A percentile compares a stretch with the other conserved stretches of the same genome.
Conservation (phyloP, 1,284 basidiomycete genomes). For the Mycocalia duriaeana region DNA sequence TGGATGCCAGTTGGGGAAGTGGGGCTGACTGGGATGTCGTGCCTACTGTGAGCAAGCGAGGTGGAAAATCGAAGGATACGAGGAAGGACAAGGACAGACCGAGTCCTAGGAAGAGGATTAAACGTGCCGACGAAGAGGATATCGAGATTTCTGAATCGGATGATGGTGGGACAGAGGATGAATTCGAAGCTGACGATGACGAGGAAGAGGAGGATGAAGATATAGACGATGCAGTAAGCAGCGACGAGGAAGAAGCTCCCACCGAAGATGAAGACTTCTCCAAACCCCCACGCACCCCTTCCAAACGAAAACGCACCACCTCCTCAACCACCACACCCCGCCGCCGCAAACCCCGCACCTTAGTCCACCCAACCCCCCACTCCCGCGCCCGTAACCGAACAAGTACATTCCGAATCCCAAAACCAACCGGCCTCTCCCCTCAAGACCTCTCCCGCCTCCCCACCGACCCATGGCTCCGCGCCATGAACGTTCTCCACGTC, state of each 20-base stretch:
- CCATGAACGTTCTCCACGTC: slow-evolving; percentile 89
- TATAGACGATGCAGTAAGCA: slow-evolving; percentile 5
- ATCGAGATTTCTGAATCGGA: slow-evolving; percentile 5
- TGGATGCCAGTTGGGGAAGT: slow-evolving; percentile 17
- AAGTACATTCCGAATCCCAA: slow-evolving; percentile 9
- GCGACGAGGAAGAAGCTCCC: slow-evolving; percentile 8
- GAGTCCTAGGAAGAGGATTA: slow-evolving; percentile 5
- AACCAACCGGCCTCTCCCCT: slow-evolving; percentile 22
- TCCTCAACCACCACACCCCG: background rate
- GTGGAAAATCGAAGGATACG: slow-evolving; percentile 7
- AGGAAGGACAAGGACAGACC: slow-evolving; percentile 2
- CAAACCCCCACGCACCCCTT: slow-evolving; percentile 16
- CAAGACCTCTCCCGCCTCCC: slow-evolving; percentile 45
- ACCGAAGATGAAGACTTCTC: slow-evolving; percentile 10
- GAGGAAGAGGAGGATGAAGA: slow-evolving; percentile 9
- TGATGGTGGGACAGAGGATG: slow-evolving; percentile 13
- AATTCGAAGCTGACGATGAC: slow-evolving; percentile 12
- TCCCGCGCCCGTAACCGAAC: slow-evolving; percentile 16
- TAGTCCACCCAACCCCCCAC: slow-evolving; percentile 27
- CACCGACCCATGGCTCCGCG: slow-evolving; percentile 75
- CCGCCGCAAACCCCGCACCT: slow-evolving; percentile 17
- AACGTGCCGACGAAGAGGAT: slow-evolving; percentile 5
- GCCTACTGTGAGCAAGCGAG: background rate
- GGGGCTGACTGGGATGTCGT: slow-evolving; percentile 23
- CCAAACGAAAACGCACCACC: background rate